phyloP scores from a whole-genome alignment of 441 rosid genomes.

The Gossypium aridum region DNA sequence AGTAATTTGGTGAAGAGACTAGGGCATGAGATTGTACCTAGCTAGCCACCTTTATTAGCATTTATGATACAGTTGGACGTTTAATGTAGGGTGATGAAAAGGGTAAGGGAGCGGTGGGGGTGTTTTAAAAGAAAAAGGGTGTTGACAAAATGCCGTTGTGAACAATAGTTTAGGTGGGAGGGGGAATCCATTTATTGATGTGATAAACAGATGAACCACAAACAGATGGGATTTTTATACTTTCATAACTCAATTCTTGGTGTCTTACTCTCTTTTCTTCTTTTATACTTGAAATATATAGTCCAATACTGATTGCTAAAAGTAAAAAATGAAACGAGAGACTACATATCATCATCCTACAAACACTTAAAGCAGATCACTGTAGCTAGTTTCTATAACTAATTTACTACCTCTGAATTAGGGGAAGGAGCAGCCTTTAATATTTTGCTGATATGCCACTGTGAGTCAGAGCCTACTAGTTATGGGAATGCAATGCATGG shows the following conservation, averaged over 20 bases:
- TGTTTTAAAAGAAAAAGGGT: not conserved
- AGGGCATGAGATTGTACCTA: not conserved
- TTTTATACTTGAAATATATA: not conserved
- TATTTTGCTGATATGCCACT: not conserved
- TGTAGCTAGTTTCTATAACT: not conserved
- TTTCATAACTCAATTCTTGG: not conserved
- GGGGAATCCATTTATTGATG: not conserved
- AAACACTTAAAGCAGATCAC: not conserved
- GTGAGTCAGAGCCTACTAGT: not conserved
- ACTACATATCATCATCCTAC: not conserved
- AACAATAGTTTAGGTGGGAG: not conserved
- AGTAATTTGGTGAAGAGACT: conserved; percentile 15
- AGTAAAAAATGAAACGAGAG: not conserved
- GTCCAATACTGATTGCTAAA: not conserved
- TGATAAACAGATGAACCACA: no score
- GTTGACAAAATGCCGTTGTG: not conserved
- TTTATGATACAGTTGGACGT: conserved; percentile 25
- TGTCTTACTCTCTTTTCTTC: not conserved
- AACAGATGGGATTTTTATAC: no score
- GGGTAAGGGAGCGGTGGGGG: conserved; percentile 1
- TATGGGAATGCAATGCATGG: not conserved
- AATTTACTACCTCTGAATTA: not conserved
- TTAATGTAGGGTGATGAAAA: conserved; percentile 18
- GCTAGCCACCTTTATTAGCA: not conserved
- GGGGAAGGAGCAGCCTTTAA: not conserved